These are phyloP conservation scores for Kuraishia borneana DNA, from an alignment of 805 yeast genomes.

Conservation along the genomic window DNA sequence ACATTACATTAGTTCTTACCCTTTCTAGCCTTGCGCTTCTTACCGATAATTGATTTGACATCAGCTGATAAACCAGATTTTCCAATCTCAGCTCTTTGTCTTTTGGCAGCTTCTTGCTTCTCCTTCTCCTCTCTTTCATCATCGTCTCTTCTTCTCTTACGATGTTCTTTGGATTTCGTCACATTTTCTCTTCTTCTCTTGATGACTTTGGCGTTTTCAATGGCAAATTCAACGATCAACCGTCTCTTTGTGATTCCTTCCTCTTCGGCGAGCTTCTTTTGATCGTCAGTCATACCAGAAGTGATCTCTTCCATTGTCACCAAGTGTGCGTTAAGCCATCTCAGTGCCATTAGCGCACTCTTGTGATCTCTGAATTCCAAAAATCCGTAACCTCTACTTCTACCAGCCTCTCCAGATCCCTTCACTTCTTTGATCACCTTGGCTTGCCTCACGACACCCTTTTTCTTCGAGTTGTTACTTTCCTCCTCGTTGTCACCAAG, in stretches of 20 bases:
- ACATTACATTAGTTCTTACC: too few species aligned
- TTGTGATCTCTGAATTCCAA: constrained; percentile 88
- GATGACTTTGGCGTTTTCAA: constrained; percentile 90
- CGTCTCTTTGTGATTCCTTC: constrained; percentile 58
- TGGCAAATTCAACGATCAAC: constrained; percentile 87
- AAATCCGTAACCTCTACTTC: constrained; percentile 96
- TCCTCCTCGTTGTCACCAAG: constrained; percentile 15
- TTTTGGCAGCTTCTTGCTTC: constrained; percentile 8
- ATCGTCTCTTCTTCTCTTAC: constrained; percentile 5
- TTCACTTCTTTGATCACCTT: constrained; percentile 89
- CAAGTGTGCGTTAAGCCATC: constrained; percentile 94
- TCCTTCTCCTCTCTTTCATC: constrained; percentile 15
- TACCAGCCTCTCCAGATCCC: constrained; percentile 75
- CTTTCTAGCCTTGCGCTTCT: constrained; percentile 58
- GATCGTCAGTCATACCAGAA: constrained; percentile 64
- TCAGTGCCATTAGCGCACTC: constrained; percentile 86
- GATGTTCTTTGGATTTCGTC: constrained; percentile 8
- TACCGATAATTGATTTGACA: constrained; percentile 53
- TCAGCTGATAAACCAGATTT: constrained; percentile 36
- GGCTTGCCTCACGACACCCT: constrained; percentile 89
- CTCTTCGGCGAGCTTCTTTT: constrained; percentile 38
- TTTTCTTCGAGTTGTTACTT: constrained; percentile 57
- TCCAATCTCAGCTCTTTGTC: constrained; percentile 9
- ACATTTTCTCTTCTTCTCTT: constrained; percentile 53
- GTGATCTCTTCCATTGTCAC: constrained; percentile 61